A percentile compares a stretch with the other conserved stretches of the same genome.
phyloP scores from a whole-genome alignment of 148 eudicot species.

The Cornus controversa region DNA sequence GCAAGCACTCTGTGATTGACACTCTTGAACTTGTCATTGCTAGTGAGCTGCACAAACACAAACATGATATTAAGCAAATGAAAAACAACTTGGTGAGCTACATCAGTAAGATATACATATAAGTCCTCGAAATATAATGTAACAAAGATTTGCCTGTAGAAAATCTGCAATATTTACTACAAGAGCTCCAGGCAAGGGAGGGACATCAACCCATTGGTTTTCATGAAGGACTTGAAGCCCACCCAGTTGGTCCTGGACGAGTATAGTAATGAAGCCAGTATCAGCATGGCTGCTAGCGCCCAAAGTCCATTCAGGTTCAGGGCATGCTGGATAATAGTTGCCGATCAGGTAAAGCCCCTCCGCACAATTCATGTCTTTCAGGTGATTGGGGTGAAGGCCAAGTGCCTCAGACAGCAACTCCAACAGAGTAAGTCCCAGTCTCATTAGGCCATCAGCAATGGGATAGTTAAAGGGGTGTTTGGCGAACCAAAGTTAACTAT shows the following conservation, averaged over 20 bases:
- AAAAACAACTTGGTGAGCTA: background rate
- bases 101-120: background rate
- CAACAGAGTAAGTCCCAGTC: too few relatives aligned
- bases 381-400: too few relatives aligned
- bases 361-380: conserved; percentile 23
- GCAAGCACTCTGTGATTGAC: conserved; percentile 26
- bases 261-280: conserved; percentile 23
- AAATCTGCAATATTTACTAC: conserved; percentile 27
- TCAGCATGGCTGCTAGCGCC: conserved; percentile 24
- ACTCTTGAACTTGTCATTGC: conserved; percentile 26
- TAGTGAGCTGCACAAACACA: conserved; percentile 19
- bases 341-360: conserved; percentile 9
- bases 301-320: conserved; percentile 30
- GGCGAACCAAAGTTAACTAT: too few relatives aligned
- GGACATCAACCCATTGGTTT: conserved; percentile 31
- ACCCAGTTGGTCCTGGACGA: conserved; percentile 29
- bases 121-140: background rate
- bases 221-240: conserved; percentile 27
- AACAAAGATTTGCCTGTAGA: conserved; percentile 15
- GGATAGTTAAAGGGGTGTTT: too few relatives aligned
- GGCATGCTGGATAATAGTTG: conserved; percentile 47
- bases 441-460: too few relatives aligned
- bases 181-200: conserved; percentile 20
- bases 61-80: background rate
- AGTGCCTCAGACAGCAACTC: too few relatives aligned